Percentiles rank a stretch among this genome's conserved stretches.
phyloP scores from a whole-genome alignment of 306 rosid species.

The Cicer bijugum region DNA sequence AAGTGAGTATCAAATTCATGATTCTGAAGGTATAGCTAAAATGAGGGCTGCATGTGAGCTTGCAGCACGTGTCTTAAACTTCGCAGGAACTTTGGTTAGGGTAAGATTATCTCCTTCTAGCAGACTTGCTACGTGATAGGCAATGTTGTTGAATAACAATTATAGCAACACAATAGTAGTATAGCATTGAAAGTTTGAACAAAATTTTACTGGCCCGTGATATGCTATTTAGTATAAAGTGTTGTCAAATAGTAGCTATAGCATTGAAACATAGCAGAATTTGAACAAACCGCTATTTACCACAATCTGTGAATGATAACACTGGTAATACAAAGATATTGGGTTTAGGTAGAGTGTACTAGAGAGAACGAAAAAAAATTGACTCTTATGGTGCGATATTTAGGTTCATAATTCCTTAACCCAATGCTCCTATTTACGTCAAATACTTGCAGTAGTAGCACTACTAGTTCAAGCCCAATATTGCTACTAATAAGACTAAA shows the following conservation, averaged over 20 bases:
- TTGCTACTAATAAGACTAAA: neutral
- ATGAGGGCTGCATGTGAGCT: constrained; percentile 94
- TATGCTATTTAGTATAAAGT: no score
- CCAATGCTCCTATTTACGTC: constrained; percentile 3
- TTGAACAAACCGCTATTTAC: no score
- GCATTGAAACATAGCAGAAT: no score
- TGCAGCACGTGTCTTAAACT: constrained; percentile 87
- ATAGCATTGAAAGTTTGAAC: no score
- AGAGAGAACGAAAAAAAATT: neutral
- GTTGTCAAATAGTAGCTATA: no score
- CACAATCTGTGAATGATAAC: no score
- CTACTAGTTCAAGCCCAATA: neutral
- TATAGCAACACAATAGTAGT: no score
- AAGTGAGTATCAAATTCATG: constrained; percentile 74
- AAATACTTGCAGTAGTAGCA: neutral
- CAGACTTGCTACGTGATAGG: constrained; percentile 16
- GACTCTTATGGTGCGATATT: neutral
- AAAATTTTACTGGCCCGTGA: no score
- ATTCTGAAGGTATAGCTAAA: constrained; percentile 68
- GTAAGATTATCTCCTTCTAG: constrained; percentile 56
- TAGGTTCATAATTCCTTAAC: neutral
- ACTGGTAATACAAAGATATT: neutral
- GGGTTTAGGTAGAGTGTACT: constrained; percentile 1
- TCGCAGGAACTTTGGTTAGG: constrained; percentile 87
- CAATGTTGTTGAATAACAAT: neutral